These are phyloP conservation scores for Austroboletus niveus DNA, from an alignment of 1,284 basidiomycete species.

Conservation along the genomic window DNA sequence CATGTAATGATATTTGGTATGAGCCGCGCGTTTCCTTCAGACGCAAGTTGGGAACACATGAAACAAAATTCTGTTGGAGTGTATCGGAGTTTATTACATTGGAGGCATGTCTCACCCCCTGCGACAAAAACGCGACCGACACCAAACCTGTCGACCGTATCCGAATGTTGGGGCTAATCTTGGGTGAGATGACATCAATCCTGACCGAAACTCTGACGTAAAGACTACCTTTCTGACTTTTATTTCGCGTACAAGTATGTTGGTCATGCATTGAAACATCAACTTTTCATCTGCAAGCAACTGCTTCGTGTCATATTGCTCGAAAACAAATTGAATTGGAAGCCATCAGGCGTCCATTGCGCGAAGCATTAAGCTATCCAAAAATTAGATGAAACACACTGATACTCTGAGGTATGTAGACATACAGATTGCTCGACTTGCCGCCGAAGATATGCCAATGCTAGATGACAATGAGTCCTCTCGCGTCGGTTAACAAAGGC, in stretches of 20 bases:
- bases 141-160: constrained; percentile 30
- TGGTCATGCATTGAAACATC: constrained; percentile 16
- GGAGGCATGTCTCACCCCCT: constrained; percentile 30
- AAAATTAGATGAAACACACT: background rate
- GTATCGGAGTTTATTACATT: no score
- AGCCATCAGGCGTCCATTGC: constrained; percentile 29
- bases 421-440: background rate
- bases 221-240: constrained; percentile 13
- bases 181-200: background rate
- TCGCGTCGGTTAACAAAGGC: background rate
- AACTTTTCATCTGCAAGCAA: constrained; percentile 21
- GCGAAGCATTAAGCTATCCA: constrained; percentile 12
- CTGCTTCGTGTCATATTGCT: constrained; percentile 28
- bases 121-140: constrained; percentile 32
- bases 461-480: constrained; percentile 8
- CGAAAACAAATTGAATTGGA: constrained; percentile 33
- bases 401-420: background rate
- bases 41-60: no score
- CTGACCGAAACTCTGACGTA: constrained; percentile 25
- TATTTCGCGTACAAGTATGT: constrained; percentile 13
- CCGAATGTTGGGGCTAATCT: constrained; percentile 30
- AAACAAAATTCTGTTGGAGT: no score
- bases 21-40: no score
- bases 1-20: no score
- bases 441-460: constrained; percentile 33